Base-by-base conservation (phyloP, 176 grass and related monocot genomes). In the Oryza longistaminata region DNA sequence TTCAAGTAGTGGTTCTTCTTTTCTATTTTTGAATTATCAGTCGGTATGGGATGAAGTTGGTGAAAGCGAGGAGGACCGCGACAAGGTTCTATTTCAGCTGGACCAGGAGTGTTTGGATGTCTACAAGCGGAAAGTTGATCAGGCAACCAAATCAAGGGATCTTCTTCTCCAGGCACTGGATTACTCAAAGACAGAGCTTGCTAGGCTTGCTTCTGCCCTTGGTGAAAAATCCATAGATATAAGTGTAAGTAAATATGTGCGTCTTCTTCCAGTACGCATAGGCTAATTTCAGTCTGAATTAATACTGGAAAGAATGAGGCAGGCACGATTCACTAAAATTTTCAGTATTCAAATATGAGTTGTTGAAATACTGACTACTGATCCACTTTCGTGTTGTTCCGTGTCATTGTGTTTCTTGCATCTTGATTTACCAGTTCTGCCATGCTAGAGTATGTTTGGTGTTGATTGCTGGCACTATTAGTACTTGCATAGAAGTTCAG, bases 101-200 rank as follows among this genome's bases (percentile, higher is more conserved):
- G 90, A 91, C 60, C 86, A 88, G 64, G 90, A 91, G 67, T 91
- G 86, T 82, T 58, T 85, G 76, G 76, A 85, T 81, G 68, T 91
- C 4, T 88, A 91, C 73, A 82, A 82, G 74, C 70, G 85, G 74
- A 88, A 91, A 81, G 77, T 88, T 75, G 77, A 91, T 64, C 86
- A 88, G 31, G 77, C 77, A 44, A 69, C 84, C 1, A 89, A 89
- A 68, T 82, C 83, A 6, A 86, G 83, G 87, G 83, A 84, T 46
- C 62, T 89, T 50, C 87, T 92, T 70, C 78, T 89, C 45, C 87
- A 89, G 70, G 74, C 83, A 34, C 73, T 92, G 61, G 83, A 84
- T 78, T 87, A 89, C 77, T 88, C 87, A 31, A 89, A 83, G 60
- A 77, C 77, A 48, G 79, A 92, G 44, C 60, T 92, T 80, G 46